Evolutionary conservation across 768 basidiomycete genomes (phyloP), one percentile per base, ranked within the genome.

Genomic region (Termitomyces sp.): DNA sequence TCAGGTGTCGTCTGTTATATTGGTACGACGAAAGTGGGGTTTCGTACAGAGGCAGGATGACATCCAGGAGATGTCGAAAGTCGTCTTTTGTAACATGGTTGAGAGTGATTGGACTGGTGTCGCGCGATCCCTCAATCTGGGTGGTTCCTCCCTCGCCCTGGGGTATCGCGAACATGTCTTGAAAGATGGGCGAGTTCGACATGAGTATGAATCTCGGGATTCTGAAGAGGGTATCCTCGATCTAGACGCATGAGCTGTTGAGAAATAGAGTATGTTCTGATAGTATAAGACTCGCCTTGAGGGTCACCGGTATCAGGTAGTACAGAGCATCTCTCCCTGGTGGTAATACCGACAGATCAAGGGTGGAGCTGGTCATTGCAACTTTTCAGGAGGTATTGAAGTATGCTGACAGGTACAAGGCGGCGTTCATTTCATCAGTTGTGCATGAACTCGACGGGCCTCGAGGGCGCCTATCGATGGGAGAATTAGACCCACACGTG

Each of bases 221-320:
- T 56, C 50, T 65, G 60, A 66, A 68, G 32, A 68, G 64, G 8
- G 49, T 57, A 39, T 51, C 53, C 38, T 68, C 67, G n/a, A 68
- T 60, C 67, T 68, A 32, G 4, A 57, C 15, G 38, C 6, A 22
- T 35, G 36, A 32, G 11, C 15, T 33, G 28, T 36, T 56, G 42
- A 55, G 15, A 2, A n/a, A 44, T 36, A 35, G 33, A 20, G 40
- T 2, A 20, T 40, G 40, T 42, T 48, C 22, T 24, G 50, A 16
- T 45, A 28, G 18, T 1, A 24, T n/a, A 20, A 24, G 56, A 15
- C 61, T 59, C 24, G 58, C 66, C 56, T 62, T 58, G 36, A 63
- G 58, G 20, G 51, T 63, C 32, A 64, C 40, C 16, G 62, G 62
- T 11, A 33, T 59, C 28, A 60, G 42, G 55, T 61, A 60, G 48